These are phyloP conservation scores for peach (Prunus persica) DNA, from an alignment of 306 rosid genomes.

Conservation along the genomic window DNA sequence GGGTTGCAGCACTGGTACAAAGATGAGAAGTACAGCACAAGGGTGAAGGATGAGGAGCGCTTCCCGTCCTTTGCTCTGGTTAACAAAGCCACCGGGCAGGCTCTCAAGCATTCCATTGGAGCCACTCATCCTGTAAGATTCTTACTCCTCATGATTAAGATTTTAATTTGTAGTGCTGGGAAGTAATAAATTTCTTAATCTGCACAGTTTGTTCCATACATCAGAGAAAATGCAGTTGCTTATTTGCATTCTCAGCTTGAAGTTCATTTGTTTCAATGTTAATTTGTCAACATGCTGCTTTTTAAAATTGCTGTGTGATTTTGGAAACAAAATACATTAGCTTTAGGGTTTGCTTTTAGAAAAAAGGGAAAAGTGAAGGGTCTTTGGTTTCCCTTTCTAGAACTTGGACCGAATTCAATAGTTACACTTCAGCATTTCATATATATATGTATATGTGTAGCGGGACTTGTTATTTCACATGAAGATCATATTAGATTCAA, in stretches of 20 bases:
- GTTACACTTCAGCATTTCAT: too few species aligned
- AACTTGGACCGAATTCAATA: too few species aligned
- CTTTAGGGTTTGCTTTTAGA: too few species aligned
- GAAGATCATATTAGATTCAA: too few species aligned
- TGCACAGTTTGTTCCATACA: background rate
- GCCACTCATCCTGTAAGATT: slow-evolving; percentile 61
- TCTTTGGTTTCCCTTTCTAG: too few species aligned
- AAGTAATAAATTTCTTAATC: background rate
- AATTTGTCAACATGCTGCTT: background rate
- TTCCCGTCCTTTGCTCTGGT: slow-evolving; percentile 71
- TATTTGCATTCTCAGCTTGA: background rate
- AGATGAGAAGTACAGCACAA: slow-evolving; percentile 82
- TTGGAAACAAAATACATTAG: too few species aligned
- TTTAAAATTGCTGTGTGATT: too few species aligned
- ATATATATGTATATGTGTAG: too few species aligned
- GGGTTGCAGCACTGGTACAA: slow-evolving; percentile 76
- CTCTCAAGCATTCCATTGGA: slow-evolving; percentile 73
- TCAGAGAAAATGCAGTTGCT: too few species aligned
- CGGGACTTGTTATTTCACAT: too few species aligned
- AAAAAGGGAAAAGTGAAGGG: too few species aligned
- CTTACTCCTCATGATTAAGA: background rate
- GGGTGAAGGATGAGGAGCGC: slow-evolving; percentile 76
- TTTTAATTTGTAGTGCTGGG: background rate
- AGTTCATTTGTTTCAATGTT: background rate
- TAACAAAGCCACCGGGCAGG: slow-evolving; percentile 75